Evolutionary conservation across 495 filamentous ascomycete species (phyloP).

Genomic region (Penicillium ucsense): DNA sequence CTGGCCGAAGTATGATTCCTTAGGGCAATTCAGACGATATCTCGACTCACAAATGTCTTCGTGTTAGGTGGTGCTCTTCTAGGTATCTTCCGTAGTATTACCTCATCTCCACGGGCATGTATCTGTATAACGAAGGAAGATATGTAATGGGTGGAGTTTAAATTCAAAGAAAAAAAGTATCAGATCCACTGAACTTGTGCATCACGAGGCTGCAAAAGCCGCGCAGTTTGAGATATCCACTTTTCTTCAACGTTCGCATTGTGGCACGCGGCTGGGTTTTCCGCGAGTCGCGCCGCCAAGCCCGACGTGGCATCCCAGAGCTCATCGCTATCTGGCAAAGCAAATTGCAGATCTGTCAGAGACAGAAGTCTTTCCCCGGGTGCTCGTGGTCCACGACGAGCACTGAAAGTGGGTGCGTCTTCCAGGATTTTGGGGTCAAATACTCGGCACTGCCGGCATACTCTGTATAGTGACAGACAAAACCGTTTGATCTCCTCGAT

Average conservation of each 20-base stretch:
- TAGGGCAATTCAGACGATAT: no score
- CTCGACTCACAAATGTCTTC: no score
- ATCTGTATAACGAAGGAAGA: no score
- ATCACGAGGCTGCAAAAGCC: neutral
- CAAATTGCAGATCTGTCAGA: conserved; percentile 2
- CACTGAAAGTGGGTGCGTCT: neutral
- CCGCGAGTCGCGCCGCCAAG: neutral
- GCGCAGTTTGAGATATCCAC: neutral
- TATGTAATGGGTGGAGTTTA: no score
- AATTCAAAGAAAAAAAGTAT: neutral
- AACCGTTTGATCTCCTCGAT: conserved; percentile 10
- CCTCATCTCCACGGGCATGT: no score
- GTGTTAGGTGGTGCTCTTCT: no score
- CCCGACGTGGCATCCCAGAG: neutral
- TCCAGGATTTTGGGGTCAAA: neutral
- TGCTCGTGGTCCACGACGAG: neutral
- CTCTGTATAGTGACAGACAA: conserved; percentile 2
- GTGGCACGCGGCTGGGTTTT: neutral
- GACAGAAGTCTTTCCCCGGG: neutral
- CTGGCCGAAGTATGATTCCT: no score
- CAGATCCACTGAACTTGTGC: conserved; percentile 1
- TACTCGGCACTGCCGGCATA: neutral
- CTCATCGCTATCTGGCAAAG: conserved; percentile 3
- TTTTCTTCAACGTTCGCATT: neutral
- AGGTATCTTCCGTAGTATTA: no score